Conservation (phyloP, 1,139 yeast species). For the Yamadazyma conglobata region DNA sequence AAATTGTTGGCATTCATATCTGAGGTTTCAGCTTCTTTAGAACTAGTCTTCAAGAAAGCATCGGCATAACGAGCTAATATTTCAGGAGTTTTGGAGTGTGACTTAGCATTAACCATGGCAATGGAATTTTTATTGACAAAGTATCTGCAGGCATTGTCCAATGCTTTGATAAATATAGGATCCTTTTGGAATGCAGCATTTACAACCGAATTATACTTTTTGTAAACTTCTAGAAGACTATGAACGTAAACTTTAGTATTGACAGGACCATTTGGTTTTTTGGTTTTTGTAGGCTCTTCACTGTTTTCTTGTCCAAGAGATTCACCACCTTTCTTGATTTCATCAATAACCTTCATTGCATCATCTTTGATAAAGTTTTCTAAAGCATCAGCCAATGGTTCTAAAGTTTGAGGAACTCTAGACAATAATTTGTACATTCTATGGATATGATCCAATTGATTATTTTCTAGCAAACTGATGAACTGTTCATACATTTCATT, state of each 20-base stretch:
- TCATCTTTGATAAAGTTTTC: conserved; percentile 72
- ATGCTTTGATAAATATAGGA: conserved; percentile 77
- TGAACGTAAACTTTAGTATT: conserved; percentile 83
- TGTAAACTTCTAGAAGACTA: conserved; percentile 67
- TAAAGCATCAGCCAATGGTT: conserved; percentile 72
- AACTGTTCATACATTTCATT: conserved; percentile 76
- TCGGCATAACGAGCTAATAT: conserved; percentile 88
- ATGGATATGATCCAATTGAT: conserved; percentile 72
- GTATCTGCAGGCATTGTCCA: conserved; percentile 83
- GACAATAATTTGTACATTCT: conserved; percentile 75
- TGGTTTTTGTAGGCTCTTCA: conserved; percentile 14
- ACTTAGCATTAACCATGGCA: conserved; percentile 57
- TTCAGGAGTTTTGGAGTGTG: conserved; percentile 75
- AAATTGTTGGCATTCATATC: conserved; percentile 83
- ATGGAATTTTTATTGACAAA: conserved; percentile 82
- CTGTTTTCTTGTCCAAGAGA: conserved; percentile 19
- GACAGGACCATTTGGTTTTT: conserved; percentile 27
- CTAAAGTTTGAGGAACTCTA: conserved; percentile 70
- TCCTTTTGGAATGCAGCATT: conserved; percentile 68
- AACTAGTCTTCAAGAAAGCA: conserved; percentile 69
- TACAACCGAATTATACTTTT: conserved; percentile 66
- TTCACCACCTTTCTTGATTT: conserved; percentile 51
- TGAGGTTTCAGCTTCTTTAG: conserved; percentile 63
- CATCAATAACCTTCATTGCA: conserved; percentile 67
- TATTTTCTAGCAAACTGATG: conserved; percentile 65